phyloP scores from a whole-genome alignment of 2,329 filamentous ascomycete genomes.

The Mycosphaerella sp. region DNA sequence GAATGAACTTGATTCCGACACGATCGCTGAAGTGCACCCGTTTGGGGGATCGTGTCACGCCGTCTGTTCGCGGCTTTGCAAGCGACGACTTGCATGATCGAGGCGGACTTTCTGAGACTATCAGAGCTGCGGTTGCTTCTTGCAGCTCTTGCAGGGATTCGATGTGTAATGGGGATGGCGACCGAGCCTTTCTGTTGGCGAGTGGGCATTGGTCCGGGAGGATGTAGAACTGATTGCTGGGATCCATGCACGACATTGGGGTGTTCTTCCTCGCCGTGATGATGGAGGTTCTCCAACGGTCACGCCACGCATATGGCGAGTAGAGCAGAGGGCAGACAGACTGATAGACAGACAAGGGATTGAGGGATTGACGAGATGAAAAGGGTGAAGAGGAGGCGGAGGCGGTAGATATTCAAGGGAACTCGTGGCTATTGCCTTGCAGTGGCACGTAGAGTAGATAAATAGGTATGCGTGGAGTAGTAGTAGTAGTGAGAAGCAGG shows the following conservation, averaged over 20 bases:
- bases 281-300: neutral
- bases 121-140: slow-evolving; percentile 6
- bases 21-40: slow-evolving; percentile 9
- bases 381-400: no score
- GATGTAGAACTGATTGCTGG: neutral
- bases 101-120: neutral
- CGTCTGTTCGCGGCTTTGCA: slow-evolving; percentile 1
- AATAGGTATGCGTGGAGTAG: neutral
- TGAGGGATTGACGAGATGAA: no score
- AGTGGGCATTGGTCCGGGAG: neutral
- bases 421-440: neutral
- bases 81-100: slow-evolving; percentile 8
- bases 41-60: neutral
- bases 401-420: neutral
- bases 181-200: neutral
- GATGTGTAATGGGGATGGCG: slow-evolving; percentile 4
- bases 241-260: neutral
- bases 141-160: slow-evolving; percentile 8
- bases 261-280: neutral
- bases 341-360: no score
- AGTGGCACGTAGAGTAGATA: neutral
- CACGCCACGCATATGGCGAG: neutral
- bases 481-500: neutral
- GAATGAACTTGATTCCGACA: neutral
- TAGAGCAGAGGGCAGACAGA: neutral